Evolutionary conservation across 1,139 yeast species (phyloP), one percentile per base, ranked within the genome.

Genomic region (Blastobotrys petasosporus): DNA sequence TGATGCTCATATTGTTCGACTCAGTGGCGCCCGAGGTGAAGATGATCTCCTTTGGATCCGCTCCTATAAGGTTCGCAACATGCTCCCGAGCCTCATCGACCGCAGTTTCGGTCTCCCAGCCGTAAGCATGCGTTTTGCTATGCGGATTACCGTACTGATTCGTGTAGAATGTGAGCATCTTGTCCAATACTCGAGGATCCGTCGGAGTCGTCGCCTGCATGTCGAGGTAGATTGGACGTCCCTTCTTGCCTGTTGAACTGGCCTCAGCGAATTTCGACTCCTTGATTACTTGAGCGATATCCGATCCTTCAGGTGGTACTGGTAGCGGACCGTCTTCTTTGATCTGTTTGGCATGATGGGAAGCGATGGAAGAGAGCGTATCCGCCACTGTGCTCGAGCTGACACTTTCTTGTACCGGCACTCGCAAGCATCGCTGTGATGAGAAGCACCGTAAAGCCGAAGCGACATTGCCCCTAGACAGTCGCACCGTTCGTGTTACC

Each of bases 1-100:
- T 92, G 55, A 94, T 69, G 17, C 85, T 88, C 87, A 87, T 85
- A 65, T 94, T 92, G 69, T 92, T 92, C 39, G 94, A 81, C 66
- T 92, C 99, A 4, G 99, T 92, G 49, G 99, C 99, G 51, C 99
- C 99, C 4, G 95, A 84, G 1, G 97, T 92, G 72, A 92, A 90
- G 46, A 92, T 84, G 58, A 92, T 92, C 69, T 94, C 98, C 70
- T 90, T 92, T 42, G 97, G 88, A 64, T 92, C 97, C 23, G 98
- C 98, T 33, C 80, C 79, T 56, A 94, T 88, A 45, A 92, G 77
- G 34, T 74, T 73, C 3, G 98, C 97, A 47, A 92, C 74, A 58
- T 88, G 75, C 45, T 71, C 75, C 60, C 99, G 79, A 2, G 98
- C 95, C 47, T 71, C 72, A 62, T 92, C 98, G 32, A 94, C 94